These are phyloP conservation scores for Neoscytalidium dimidiatum DNA, from an alignment of 2,329 filamentous ascomycete species.

Conservation along the genomic window DNA sequence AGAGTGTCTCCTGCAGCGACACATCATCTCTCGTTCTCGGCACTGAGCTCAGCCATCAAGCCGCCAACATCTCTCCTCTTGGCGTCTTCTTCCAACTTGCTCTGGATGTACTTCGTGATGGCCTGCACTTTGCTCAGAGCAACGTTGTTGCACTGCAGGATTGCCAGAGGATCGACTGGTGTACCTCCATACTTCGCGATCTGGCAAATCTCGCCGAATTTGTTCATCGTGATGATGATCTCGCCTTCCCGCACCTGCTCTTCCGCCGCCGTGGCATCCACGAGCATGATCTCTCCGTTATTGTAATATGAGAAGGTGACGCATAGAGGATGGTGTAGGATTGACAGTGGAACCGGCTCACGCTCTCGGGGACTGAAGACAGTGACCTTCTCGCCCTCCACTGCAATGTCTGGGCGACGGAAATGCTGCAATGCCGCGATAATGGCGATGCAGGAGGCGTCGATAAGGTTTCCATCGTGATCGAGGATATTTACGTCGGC, in stretches of 20 bases:
- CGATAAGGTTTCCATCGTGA: constrained; percentile 87
- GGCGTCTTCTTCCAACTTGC: constrained; percentile 73
- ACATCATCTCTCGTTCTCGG: constrained; percentile 78
- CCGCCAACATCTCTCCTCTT: constrained; percentile 78
- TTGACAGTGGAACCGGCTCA: constrained; percentile 85
- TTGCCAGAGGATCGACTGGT: constrained; percentile 74
- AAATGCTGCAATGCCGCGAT: constrained; percentile 91
- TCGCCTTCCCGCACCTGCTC: constrained; percentile 74
- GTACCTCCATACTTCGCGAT: constrained; percentile 87
- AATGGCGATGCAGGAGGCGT: constrained; percentile 82
- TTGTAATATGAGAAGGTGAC: constrained; percentile 86
- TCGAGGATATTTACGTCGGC: constrained; percentile 90
- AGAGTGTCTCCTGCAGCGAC: neutral
- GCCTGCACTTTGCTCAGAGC: constrained; percentile 80
- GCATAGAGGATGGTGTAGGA: constrained; percentile 90
- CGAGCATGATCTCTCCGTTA: constrained; percentile 67
- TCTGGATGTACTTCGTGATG: constrained; percentile 72
- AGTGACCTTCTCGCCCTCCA: constrained; percentile 81
- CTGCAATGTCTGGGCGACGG: constrained; percentile 82
- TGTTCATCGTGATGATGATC: constrained; percentile 83
- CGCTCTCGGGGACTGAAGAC: constrained; percentile 83
- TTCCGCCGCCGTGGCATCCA: constrained; percentile 74
- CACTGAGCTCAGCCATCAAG: constrained; percentile 75
- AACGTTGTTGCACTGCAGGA: constrained; percentile 74
- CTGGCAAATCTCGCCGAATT: constrained; percentile 86